Conservation (phyloP, 495 filamentous ascomycete genomes). For the Tuber aestivum region DNA sequence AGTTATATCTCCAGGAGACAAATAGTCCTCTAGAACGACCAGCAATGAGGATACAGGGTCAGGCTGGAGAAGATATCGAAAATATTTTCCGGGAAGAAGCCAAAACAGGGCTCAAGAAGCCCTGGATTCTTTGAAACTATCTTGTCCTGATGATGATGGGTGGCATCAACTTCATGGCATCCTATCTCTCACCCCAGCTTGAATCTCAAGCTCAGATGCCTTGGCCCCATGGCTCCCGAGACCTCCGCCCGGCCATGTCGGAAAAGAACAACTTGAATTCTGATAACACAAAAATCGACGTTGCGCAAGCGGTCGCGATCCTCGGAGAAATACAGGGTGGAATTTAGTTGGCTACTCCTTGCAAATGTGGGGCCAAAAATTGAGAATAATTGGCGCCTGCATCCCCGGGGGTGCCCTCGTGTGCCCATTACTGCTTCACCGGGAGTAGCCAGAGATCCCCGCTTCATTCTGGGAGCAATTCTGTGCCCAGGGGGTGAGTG, state of each 20-base stretch:
- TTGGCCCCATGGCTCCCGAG: no score
- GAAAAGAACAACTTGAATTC: no score
- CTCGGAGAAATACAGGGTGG: slow-evolving; percentile 63
- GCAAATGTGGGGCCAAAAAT: slow-evolving; percentile 61
- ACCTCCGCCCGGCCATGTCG: no score
- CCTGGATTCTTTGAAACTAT: no score
- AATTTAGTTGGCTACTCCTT: slow-evolving; percentile 58
- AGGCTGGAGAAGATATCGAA: not conserved
- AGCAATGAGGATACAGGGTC: slow-evolving; percentile 45
- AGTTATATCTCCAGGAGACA: slow-evolving; percentile 64
- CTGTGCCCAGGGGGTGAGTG: slow-evolving; percentile 59
- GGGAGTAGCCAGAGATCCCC: slow-evolving; percentile 50
- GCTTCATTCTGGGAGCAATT: slow-evolving; percentile 68
- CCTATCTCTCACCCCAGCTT: no score
- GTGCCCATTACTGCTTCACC: slow-evolving; percentile 46
- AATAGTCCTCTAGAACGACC: slow-evolving; percentile 61
- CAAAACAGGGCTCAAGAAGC: no score
- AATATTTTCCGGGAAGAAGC: no score
- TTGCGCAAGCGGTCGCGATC: slow-evolving; percentile 64
- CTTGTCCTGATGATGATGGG: no score
- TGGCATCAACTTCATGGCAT: no score
- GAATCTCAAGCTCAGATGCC: no score
- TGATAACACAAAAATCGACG: slow-evolving; percentile 49
- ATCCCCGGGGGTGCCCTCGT: slow-evolving; percentile 51
- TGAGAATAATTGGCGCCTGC: slow-evolving; percentile 56